A percentile compares a stretch with the other conserved stretches of the same genome.
Conservation (phyloP, 306 rosid genomes). For the Begonia masoniana region DNA sequence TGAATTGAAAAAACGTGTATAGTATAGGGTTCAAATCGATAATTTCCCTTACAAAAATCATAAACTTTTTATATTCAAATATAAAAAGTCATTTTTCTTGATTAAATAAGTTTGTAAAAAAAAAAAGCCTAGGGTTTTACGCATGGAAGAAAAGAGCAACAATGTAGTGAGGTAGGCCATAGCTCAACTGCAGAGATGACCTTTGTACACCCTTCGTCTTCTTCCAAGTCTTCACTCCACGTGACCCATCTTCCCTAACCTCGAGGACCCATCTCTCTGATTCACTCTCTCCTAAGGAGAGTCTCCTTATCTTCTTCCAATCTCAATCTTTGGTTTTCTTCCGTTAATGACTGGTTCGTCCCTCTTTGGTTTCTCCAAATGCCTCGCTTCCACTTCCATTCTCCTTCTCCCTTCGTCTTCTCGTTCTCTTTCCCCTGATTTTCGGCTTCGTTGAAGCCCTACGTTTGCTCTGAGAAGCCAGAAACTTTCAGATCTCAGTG, state of each 20-base stretch:
- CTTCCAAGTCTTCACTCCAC: constrained; percentile 29
- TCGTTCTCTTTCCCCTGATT: constrained; percentile 6
- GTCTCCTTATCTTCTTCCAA: neutral
- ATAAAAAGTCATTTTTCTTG: no score
- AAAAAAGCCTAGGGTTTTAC: no score
- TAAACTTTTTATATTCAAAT: no score
- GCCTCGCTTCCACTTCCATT: constrained; percentile 8
- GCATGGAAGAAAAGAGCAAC: no score
- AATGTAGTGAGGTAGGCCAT: no score
- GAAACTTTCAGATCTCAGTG: constrained; percentile 14
- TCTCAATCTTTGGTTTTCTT: neutral
- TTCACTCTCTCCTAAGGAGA: neutral
- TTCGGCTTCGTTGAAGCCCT: constrained; percentile 8
- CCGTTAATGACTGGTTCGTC: neutral
- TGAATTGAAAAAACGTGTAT: no score
- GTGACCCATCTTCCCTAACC: constrained; percentile 25
- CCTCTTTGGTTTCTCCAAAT: constrained; percentile 12
- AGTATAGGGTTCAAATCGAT: no score
- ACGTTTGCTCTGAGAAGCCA: constrained; percentile 19
- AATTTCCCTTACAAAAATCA: no score
- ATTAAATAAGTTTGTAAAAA: no score
- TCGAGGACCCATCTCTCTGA: neutral
- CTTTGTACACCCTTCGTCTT: neutral
- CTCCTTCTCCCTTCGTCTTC: neutral
- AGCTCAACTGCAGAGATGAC: no score